phyloP scores from a whole-genome alignment of 2,329 filamentous ascomycete genomes.

The Clarireedia hainanense region DNA sequence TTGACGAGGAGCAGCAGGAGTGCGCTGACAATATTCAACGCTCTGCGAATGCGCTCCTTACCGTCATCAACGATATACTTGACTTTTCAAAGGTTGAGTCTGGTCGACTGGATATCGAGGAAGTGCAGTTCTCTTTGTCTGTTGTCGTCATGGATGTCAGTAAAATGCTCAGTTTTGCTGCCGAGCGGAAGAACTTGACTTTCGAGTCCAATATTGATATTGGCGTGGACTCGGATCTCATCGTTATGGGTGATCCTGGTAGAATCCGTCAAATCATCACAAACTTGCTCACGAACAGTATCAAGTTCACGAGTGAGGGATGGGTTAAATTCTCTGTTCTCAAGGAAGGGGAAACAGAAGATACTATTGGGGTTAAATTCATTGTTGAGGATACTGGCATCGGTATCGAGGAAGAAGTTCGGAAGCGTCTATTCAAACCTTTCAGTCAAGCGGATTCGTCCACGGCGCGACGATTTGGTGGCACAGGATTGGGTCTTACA shows the following conservation, averaged over 20 bases:
- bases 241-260: slow-evolving; percentile 81
- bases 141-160: slow-evolving; percentile 71
- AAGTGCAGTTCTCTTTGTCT: slow-evolving; percentile 68
- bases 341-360: slow-evolving; percentile 55
- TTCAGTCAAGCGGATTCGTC: slow-evolving; percentile 79
- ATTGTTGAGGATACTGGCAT: slow-evolving; percentile 72
- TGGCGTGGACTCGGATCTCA: slow-evolving; percentile 52
- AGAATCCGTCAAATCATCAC: slow-evolving; percentile 70
- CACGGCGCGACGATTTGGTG: slow-evolving; percentile 70
- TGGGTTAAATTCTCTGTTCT: slow-evolving; percentile 58
- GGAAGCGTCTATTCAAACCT: slow-evolving; percentile 65
- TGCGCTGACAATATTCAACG: slow-evolving; percentile 72
- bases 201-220: slow-evolving; percentile 57
- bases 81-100: slow-evolving; percentile 85
- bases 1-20: slow-evolving; percentile 64
- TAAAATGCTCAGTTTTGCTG: slow-evolving; percentile 82
- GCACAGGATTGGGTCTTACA: slow-evolving; percentile 69
- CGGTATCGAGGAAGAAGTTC: slow-evolving; percentile 71
- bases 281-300: slow-evolving; percentile 69
- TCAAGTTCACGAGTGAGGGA: slow-evolving; percentile 66
- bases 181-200: slow-evolving; percentile 68
- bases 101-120: slow-evolving; percentile 68
- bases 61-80: slow-evolving; percentile 85
- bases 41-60: slow-evolving; percentile 73
- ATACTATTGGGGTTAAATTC: slow-evolving; percentile 62